A percentile compares a stretch with the other conserved stretches of the same genome.
Evolutionary conservation across 1,284 basidiomycete species (phyloP).

Genomic region (Apiotrichum montevideense): DNA sequence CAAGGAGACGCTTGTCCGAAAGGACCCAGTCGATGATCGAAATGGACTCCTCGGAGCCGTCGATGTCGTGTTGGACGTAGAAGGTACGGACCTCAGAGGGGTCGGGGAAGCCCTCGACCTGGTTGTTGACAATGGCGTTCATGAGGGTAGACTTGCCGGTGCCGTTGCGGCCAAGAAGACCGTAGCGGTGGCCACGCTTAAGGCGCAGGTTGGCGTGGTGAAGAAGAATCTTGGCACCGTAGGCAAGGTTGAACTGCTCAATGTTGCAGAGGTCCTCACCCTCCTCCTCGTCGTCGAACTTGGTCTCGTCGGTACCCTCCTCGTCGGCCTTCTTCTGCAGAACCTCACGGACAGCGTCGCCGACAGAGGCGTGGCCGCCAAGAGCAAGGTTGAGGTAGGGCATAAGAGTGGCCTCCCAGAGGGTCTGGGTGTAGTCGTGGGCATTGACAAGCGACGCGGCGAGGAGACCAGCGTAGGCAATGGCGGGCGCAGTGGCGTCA

Average conservation of each 20-base stretch:
- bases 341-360: constrained; percentile 71
- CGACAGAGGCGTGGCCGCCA: constrained; percentile 54
- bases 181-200: constrained; percentile 97
- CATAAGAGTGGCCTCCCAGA: constrained; percentile 73
- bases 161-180: constrained; percentile 97
- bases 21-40: constrained; percentile 85
- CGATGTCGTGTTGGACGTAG: constrained; percentile 98
- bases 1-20: constrained; percentile 76
- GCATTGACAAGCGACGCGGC: constrained; percentile 78
- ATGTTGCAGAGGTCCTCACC: constrained; percentile 94
- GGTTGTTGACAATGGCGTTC: constrained; percentile 91
- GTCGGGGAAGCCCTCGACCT: constrained; percentile 96
- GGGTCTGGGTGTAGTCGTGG: constrained; percentile 83
- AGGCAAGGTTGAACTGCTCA: constrained; percentile 89
- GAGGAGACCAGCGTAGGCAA: constrained; percentile 69
- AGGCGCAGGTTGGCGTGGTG: constrained; percentile 93
- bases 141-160: constrained; percentile 98
- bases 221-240: constrained; percentile 96
- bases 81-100: constrained; percentile 83
- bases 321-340: constrained; percentile 81
- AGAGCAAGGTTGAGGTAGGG: constrained; percentile 68
- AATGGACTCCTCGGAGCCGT: constrained; percentile 87
- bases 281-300: constrained; percentile 86
- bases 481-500: constrained; percentile 56
- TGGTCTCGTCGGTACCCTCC: constrained; percentile 65